phyloP scores from a whole-genome alignment of 352 stramenopile species.

The Aphanomyces euteiches region DNA sequence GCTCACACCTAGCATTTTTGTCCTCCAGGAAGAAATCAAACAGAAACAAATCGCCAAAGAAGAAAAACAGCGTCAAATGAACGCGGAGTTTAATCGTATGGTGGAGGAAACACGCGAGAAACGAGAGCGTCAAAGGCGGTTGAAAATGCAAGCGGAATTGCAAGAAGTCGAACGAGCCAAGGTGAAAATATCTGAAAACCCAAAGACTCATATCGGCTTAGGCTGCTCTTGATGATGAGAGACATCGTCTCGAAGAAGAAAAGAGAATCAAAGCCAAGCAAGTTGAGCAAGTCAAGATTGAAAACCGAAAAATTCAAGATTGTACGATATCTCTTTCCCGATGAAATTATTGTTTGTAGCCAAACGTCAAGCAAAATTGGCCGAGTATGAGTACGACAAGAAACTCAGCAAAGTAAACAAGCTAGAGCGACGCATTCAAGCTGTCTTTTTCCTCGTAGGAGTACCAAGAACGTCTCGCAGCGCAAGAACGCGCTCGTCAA shows the following conservation, averaged over 20 bases:
- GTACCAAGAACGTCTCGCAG: conserved; percentile 18
- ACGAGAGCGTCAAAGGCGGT: conserved; percentile 1
- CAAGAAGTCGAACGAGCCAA: conserved; percentile 20
- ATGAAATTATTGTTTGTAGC: neutral
- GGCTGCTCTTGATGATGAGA: conserved; percentile 20
- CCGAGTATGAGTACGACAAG: conserved; percentile 5
- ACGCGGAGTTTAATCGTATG: conserved; percentile 17
- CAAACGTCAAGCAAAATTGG: conserved; percentile 6
- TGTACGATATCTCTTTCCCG: neutral
- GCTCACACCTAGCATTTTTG: neutral
- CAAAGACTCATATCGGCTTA: neutral
- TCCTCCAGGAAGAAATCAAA: conserved; percentile 7
- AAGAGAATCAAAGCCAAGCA: conserved; percentile 24
- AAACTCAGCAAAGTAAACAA: neutral
- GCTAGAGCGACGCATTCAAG: too few species aligned
- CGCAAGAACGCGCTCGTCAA: conserved; percentile 8
- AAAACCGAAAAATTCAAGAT: conserved; percentile 26
- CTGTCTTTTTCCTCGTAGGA: neutral
- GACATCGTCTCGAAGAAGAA: conserved; percentile 11
- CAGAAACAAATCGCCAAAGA: conserved; percentile 19
- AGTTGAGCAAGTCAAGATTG: conserved; percentile 28
- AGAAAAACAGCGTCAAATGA: conserved; percentile 20
- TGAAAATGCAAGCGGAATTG: conserved; percentile 16
- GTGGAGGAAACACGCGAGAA: conserved; percentile 6
- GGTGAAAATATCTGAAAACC: neutral